Evolutionary conservation across 805 yeast genomes (phyloP).

Genomic region (Candida yuanshanica): DNA sequence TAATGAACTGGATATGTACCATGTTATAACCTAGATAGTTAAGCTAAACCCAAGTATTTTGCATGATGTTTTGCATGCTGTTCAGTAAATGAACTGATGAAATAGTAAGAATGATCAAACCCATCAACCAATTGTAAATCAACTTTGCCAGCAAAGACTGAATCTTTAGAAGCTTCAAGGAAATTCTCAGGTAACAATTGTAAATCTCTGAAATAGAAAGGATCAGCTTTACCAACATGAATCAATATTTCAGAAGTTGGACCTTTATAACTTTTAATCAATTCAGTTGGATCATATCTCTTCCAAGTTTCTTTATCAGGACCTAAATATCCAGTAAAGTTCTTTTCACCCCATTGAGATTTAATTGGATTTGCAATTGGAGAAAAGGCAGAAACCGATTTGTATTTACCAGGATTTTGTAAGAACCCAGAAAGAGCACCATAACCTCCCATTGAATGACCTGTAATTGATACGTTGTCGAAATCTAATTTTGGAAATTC

Average conservation of each 20-base stretch:
- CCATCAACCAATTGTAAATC: conserved; percentile 64
- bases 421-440: conserved; percentile 78
- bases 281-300: conserved; percentile 77
- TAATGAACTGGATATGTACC: too few species aligned
- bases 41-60: conserved; percentile 39
- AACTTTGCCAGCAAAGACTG: conserved; percentile 56
- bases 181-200: conserved; percentile 78
- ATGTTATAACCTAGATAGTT: conserved; percentile 14
- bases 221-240: conserved; percentile 77
- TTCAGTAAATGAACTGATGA: conserved; percentile 70
- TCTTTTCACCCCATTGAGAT: conserved; percentile 86
- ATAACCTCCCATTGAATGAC: conserved; percentile 98
- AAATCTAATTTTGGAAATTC: conserved; percentile 49
- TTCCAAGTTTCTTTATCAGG: conserved; percentile 47
- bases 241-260: conserved; percentile 60
- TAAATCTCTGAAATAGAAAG: conserved; percentile 51
- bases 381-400: conserved; percentile 82
- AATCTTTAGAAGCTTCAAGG: conserved; percentile 47
- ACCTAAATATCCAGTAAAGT: conserved; percentile 76
- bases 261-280: conserved; percentile 54
- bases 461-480: conserved; percentile 67
- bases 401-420: conserved; percentile 64
- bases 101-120: conserved; percentile 88
- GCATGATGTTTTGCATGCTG: conserved; percentile 89
- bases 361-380: conserved; percentile 79